Conservation (phyloP, 495 filamentous ascomycete species). For the Penicillium diatomitis region DNA sequence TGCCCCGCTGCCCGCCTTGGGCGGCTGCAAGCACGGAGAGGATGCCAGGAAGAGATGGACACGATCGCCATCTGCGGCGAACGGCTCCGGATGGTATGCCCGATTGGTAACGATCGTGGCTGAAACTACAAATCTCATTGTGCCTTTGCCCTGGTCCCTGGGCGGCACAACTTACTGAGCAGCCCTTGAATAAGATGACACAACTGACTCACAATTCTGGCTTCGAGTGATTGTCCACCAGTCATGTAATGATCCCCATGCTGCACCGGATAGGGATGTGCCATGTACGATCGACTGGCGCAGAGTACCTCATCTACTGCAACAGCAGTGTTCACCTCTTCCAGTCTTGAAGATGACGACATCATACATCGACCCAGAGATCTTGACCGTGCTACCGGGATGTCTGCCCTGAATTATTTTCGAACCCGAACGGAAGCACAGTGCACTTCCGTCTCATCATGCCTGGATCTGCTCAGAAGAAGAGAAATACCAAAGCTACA, state of each 20-base stretch:
- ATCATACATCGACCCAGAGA: too few relatives aligned
- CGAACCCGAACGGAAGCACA: too few relatives aligned
- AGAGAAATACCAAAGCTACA: too few relatives aligned
- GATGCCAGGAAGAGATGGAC: slow-evolving; percentile 15
- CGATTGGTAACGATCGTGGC: slow-evolving; percentile 14
- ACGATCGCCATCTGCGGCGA: slow-evolving; percentile 13
- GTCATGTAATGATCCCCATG: too few relatives aligned
- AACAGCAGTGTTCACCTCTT: not conserved
- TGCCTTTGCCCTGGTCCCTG: not conserved
- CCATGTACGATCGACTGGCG: not conserved
- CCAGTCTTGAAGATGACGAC: not conserved
- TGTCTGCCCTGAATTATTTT: too few relatives aligned
- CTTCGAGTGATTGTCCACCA: too few relatives aligned
- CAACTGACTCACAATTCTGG: too few relatives aligned
- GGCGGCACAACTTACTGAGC: not conserved
- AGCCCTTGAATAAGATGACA: too few relatives aligned
- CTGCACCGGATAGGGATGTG: too few relatives aligned
- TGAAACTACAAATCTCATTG: slow-evolving; percentile 9
- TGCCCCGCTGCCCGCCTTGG: slow-evolving; percentile 4
- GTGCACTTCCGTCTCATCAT: too few relatives aligned
- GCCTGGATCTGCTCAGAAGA: too few relatives aligned
- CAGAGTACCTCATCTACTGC: not conserved
- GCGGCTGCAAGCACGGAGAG: slow-evolving; percentile 16
- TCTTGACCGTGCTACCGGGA: too few relatives aligned
- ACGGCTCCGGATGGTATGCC: not conserved